Evolutionary conservation across 163 green algal species (phyloP), one percentile per base, ranked within the genome.

Genomic region (Coccomyxa subellipsoidea): DNA sequence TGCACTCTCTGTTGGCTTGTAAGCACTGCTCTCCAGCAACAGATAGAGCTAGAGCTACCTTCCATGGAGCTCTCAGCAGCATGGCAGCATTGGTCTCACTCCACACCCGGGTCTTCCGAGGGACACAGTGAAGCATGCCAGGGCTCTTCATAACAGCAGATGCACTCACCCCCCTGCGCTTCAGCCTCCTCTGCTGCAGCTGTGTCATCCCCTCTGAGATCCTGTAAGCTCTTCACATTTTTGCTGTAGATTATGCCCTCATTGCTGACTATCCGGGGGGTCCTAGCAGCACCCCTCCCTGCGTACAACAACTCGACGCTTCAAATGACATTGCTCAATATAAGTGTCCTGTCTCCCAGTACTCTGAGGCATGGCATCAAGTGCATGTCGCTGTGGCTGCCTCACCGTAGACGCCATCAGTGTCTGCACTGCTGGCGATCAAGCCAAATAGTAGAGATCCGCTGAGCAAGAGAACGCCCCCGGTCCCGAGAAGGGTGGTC

Each of bases 141-240:
- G 76, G 70, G 70, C 70, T 77, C 70, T 9, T 40, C 37, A 27
- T 66, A 38, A 9, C 40, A n/a, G 36, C 29, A 36, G 76, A 29
- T 9, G 29, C n/a, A 59, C 76, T 36, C 38, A 69, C 82, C 78
- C 0, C 70, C 86, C 87, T 91, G 88, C 38, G 93, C 93, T 66
- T 70, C 80, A 37, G 90, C 90, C 87, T 97, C 93, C 54, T 85
- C 90, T 32, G 92, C 90, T 34, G 93, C 93, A 15, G 87, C 84
- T 38, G 94, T 90, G 79, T 97, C 93, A 80, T 96, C 92, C 2
- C 85, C 69, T 0, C 70, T 72, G 75, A 96, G 80, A 70, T 93
- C 83, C 23, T 32, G 32, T 29, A 96, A 35, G 73, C 85, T 76
- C 66, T 78, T 83, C 25, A 95, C 90, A 1, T 78, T 85, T 0